A percentile compares a stretch with the other conserved stretches of the same genome.
These are phyloP conservation scores for Cladosporium halotolerans DNA, from an alignment of 2,329 filamentous ascomycete genomes.

Conservation along the genomic window DNA sequence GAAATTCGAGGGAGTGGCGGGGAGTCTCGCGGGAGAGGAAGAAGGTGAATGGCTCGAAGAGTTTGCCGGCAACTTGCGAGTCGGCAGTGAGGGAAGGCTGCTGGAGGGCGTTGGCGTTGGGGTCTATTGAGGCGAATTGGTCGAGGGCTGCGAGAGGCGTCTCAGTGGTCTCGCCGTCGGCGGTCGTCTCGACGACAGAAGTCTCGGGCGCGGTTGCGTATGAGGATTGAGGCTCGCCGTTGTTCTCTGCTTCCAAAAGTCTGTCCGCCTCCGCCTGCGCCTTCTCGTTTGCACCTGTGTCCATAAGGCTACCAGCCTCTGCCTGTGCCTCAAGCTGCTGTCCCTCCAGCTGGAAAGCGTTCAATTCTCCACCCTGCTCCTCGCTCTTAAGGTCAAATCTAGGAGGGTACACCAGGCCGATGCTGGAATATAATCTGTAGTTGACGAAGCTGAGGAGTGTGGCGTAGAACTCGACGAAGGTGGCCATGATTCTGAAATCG, in stretches of 20 bases:
- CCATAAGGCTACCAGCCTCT: conserved; percentile 21
- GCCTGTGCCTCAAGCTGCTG: conserved; percentile 46
- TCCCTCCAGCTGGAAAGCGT: conserved; percentile 83
- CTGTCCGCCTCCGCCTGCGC: conserved; percentile 46
- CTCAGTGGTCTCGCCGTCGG: conserved; percentile 22
- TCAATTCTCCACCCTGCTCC: conserved; percentile 81
- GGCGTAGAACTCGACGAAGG: conserved; percentile 98
- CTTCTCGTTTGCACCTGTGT: conserved; percentile 30
- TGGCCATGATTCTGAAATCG: conserved; percentile 98
- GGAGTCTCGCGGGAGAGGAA: conserved; percentile 93
- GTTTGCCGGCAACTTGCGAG: conserved; percentile 57
- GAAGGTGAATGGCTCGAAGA: conserved; percentile 85
- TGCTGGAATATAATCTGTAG: conserved; percentile 84
- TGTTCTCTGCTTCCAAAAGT: conserved; percentile 26
- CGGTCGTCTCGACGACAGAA: conserved; percentile 28
- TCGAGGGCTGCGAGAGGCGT: conserved; percentile 56
- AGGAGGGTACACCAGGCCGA: conserved; percentile 90
- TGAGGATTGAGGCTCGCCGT: conserved; percentile 14
- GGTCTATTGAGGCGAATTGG: conserved; percentile 79
- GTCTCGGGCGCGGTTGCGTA: conserved; percentile 30
- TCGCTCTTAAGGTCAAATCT: conserved; percentile 86
- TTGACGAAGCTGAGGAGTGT: conserved; percentile 94
- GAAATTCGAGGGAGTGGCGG: conserved; percentile 81
- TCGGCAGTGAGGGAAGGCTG: conserved; percentile 64
- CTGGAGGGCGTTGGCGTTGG: conserved; percentile 76